phyloP scores from a whole-genome alignment of 2,329 filamentous ascomycete species.

The Leptodontidium sp. region DNA sequence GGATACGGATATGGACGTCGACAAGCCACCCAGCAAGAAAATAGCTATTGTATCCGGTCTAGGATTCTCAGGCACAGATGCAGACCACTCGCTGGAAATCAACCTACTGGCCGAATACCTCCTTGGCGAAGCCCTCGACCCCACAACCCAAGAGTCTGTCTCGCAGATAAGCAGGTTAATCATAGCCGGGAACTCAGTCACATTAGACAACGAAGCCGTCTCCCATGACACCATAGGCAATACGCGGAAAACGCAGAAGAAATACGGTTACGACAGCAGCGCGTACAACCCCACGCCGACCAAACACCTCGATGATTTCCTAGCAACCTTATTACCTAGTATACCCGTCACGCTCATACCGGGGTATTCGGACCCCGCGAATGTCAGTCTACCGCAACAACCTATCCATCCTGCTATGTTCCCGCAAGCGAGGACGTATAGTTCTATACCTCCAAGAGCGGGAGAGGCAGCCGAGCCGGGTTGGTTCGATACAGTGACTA shows the following conservation, averaged over 20 bases:
- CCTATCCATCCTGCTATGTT: slow-evolving; percentile 94
- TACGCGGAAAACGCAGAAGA: slow-evolving; percentile 63
- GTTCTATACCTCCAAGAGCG: slow-evolving; percentile 49
- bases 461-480: slow-evolving; percentile 58
- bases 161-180: slow-evolving; percentile 83
- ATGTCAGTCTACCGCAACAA: slow-evolving; percentile 89
- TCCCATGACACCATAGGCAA: slow-evolving; percentile 45
- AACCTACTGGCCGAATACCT: slow-evolving; percentile 87
- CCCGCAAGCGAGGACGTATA: slow-evolving; percentile 75
- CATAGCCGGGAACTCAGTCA: slow-evolving; percentile 89
- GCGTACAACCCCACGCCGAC: slow-evolving; percentile 89
- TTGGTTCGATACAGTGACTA: slow-evolving; percentile 90
- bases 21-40: slow-evolving; percentile 55
- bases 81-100: slow-evolving; percentile 76
- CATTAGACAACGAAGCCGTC: slow-evolving; percentile 43
- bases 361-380: slow-evolving; percentile 85
- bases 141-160: slow-evolving; percentile 64
- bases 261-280: slow-evolving; percentile 93
- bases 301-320: slow-evolving; percentile 82
- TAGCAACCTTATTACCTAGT: slow-evolving; percentile 81
- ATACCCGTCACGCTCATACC: slow-evolving; percentile 91
- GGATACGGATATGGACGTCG: slow-evolving; percentile 65
- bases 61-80: slow-evolving; percentile 77
- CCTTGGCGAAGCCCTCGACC: slow-evolving; percentile 78
- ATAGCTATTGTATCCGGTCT: slow-evolving; percentile 91